Evolutionary conservation across 257 asterid species (phyloP).

Genomic region (Penstemon eatonii): DNA sequence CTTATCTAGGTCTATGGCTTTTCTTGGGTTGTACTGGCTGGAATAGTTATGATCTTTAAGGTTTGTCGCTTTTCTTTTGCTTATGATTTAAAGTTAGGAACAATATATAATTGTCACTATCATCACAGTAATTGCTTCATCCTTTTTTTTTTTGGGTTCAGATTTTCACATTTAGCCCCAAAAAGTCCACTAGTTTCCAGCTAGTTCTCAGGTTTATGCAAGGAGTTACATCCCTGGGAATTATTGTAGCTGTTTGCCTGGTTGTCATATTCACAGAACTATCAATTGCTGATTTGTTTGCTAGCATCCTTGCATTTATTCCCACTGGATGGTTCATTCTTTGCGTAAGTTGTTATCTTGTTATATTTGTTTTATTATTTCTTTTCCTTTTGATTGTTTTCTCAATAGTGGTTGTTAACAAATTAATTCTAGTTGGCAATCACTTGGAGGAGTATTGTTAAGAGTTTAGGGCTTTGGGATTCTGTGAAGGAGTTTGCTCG

Average conservation of each 20-base stretch:
- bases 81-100: conserved; percentile 1
- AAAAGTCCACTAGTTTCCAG: conserved; percentile 83
- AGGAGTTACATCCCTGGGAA: conserved; percentile 84
- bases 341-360: conserved; percentile 67
- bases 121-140: conserved; percentile 8
- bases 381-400: neutral
- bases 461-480: conserved; percentile 91
- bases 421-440: conserved; percentile 62
- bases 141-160: conserved; percentile 27
- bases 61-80: conserved; percentile 39
- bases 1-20: conserved; percentile 74
- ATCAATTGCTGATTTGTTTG: conserved; percentile 78
- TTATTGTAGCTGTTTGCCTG: conserved; percentile 75
- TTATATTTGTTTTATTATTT: neutral
- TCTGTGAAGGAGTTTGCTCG: conserved; percentile 94
- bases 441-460: conserved; percentile 77
- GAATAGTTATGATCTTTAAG: conserved; percentile 80
- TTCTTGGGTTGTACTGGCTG: conserved; percentile 90
- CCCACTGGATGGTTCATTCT: conserved; percentile 95
- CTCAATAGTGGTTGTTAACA: neutral
- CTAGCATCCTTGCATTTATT: conserved; percentile 91
- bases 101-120: neutral
- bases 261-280: conserved; percentile 65
- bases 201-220: conserved; percentile 89
- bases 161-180: conserved; percentile 85